Conservation (phyloP, 2,329 filamentous ascomycete genomes). For the Alternaria infectoria region DNA sequence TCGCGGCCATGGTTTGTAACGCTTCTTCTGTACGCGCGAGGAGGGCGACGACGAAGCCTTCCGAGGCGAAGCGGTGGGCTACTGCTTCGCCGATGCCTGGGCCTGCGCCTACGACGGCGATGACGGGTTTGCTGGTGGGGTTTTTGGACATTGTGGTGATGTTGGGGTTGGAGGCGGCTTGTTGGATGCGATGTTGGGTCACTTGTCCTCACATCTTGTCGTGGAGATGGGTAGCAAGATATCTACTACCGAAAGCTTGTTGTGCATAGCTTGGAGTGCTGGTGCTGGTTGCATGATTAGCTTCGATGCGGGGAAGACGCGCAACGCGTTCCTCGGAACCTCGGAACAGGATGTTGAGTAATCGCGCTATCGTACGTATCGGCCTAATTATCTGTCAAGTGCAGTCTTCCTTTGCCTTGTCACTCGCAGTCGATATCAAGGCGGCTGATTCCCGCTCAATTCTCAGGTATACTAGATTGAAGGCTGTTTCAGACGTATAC, state of each 20-base stretch:
- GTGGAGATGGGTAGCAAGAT: not conserved
- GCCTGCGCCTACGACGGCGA: conserved; percentile 30
- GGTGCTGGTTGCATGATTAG: not conserved
- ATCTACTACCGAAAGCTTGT: not conserved
- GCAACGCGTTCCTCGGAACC: not conserved
- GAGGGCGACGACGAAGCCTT: conserved; percentile 27
- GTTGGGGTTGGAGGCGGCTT: not conserved
- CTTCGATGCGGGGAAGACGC: not conserved
- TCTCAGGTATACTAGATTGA: too few species aligned
- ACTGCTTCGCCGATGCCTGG: conserved; percentile 34
- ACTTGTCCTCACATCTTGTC: not conserved
- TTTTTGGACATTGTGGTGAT: conserved; percentile 6
- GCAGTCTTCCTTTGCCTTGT: too few species aligned
- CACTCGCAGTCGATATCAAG: too few species aligned
- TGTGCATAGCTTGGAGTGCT: not conserved
- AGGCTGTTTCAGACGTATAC: too few species aligned
- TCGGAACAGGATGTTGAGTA: not conserved
- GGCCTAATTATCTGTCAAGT: not conserved
- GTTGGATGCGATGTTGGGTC: not conserved
- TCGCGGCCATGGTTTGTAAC: conserved; percentile 22
- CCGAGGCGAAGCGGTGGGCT: conserved; percentile 25
- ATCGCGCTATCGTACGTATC: not conserved
- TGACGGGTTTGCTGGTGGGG: conserved; percentile 18
- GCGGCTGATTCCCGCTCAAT: too few species aligned
- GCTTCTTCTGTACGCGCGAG: conserved; percentile 30